phyloP scores from a whole-genome alignment of 2,329 filamentous ascomycete genomes.

The Diaporthe nobilis region DNA sequence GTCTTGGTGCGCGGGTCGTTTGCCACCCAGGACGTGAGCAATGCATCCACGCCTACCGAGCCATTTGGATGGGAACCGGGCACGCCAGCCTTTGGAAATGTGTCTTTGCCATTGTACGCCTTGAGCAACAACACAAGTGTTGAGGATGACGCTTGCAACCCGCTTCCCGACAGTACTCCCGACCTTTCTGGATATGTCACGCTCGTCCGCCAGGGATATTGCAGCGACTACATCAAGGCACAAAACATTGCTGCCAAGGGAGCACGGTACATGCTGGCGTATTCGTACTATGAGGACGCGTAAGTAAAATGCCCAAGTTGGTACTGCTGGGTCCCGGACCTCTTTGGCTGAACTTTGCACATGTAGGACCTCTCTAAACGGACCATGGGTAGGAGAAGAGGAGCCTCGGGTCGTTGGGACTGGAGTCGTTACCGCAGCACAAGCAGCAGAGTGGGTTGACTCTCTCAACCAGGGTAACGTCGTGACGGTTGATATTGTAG shows the following conservation, averaged over 20 bases:
- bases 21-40: not conserved
- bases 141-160: conserved; percentile 19
- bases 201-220: conserved; percentile 24
- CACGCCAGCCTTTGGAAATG: conserved; percentile 23
- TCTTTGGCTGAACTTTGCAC: not conserved
- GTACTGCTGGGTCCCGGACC: conserved; percentile 2
- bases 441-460: conserved; percentile 20
- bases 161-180: conserved; percentile 1
- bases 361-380: not conserved
- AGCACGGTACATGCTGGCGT: conserved; percentile 25
- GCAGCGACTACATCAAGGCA: conserved; percentile 3
- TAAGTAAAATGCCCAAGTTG: not conserved
- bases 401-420: conserved; percentile 17
- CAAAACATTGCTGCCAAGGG: conserved; percentile 7
- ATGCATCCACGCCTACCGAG: not conserved
- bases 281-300: conserved; percentile 14
- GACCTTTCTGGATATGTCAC: conserved; percentile 24
- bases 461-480: conserved; percentile 5
- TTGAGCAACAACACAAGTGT: not conserved
- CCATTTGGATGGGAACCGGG: conserved; percentile 21
- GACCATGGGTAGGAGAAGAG: conserved; percentile 5
- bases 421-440: not conserved
- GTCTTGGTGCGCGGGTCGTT: conserved; percentile 1
- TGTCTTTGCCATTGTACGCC: conserved; percentile 20
- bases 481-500: not conserved